These are phyloP conservation scores for Veloboletus limbatus DNA, from an alignment of 1,284 basidiomycete species.

Conservation along the genomic window DNA sequence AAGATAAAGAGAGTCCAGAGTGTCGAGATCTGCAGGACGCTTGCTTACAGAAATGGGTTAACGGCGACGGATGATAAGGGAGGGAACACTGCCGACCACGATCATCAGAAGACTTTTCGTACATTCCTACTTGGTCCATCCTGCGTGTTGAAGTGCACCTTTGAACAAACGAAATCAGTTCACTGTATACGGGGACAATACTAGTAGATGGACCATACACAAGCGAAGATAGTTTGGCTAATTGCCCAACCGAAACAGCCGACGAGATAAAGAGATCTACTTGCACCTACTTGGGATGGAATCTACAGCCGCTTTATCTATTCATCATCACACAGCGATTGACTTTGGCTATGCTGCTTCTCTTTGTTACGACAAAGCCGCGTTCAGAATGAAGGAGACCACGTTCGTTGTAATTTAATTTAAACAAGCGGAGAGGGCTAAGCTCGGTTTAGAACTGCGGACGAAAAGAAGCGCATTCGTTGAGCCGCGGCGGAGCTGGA, in stretches of 20 bases:
- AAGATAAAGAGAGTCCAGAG: not conserved
- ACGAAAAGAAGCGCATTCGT: not conserved
- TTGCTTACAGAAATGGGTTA: constrained; percentile 78
- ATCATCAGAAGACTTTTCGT: constrained; percentile 61
- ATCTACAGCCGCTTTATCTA: constrained; percentile 27
- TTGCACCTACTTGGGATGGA: constrained; percentile 31
- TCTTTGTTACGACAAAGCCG: constrained; percentile 6
- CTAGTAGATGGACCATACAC: constrained; percentile 48
- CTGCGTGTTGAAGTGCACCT: constrained; percentile 62
- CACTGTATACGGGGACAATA: constrained; percentile 6
- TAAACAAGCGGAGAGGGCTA: constrained; percentile 6
- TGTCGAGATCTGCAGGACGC: not conserved
- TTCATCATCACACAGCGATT: constrained; percentile 15
- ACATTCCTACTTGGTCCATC: constrained; percentile 70
- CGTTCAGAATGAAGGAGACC: constrained; percentile 12
- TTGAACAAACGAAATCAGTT: constrained; percentile 10
- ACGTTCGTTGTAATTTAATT: constrained; percentile 17
- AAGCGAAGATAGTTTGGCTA: constrained; percentile 74
- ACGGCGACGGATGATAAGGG: constrained; percentile 57
- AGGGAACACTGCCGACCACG: constrained; percentile 48
- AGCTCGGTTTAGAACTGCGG: not conserved
- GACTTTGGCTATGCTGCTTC: not conserved
- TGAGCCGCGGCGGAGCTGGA: not conserved
- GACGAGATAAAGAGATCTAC: constrained; percentile 77
- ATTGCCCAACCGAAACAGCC: constrained; percentile 69